Percentiles rank a stretch among this genome's conserved stretches.
Conservation (phyloP, 768 basidiomycete genomes). For the Coprinellus aureogranulatus region DNA sequence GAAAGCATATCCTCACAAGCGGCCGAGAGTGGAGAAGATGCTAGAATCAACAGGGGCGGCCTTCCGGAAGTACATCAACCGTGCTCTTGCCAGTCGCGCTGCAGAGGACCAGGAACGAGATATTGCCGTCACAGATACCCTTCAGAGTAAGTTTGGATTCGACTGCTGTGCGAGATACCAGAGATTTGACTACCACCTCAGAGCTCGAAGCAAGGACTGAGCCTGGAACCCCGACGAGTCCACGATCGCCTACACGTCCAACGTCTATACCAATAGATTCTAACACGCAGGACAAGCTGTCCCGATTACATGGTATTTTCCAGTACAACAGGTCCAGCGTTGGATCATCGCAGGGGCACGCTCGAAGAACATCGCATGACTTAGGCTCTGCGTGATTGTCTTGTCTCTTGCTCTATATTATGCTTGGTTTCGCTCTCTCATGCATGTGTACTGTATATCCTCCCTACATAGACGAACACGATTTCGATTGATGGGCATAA, state of each 20-base stretch:
- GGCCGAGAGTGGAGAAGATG: conserved; percentile 79
- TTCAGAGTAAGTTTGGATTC: conserved; percentile 60
- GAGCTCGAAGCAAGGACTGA: conserved; percentile 63
- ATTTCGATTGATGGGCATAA: neutral
- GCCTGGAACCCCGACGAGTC: conserved; percentile 29
- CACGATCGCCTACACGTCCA: conserved; percentile 22
- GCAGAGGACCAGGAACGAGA: conserved; percentile 81
- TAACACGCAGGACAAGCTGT: conserved; percentile 59
- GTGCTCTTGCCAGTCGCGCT: conserved; percentile 84
- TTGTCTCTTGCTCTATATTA: conserved; percentile 6
- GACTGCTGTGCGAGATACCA: neutral
- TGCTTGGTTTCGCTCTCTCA: neutral
- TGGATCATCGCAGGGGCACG: conserved; percentile 40
- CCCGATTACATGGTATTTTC: conserved; percentile 77
- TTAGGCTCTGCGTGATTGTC: conserved; percentile 21
- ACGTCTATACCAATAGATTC: conserved; percentile 23
- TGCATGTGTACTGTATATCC: neutral
- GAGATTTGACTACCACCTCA: conserved; percentile 25
- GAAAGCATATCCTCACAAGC: conserved; percentile 85
- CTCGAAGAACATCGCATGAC: conserved; percentile 30
- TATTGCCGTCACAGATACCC: conserved; percentile 77
- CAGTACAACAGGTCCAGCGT: conserved; percentile 67
- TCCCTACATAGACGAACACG: neutral
- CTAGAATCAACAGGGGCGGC: conserved; percentile 85
- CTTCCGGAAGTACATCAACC: conserved; percentile 88